Evolutionary conservation across 169 alveolate species (phyloP), one percentile per base, ranked within the genome.

Genomic region (Besnoitia besnoiti): DNA sequence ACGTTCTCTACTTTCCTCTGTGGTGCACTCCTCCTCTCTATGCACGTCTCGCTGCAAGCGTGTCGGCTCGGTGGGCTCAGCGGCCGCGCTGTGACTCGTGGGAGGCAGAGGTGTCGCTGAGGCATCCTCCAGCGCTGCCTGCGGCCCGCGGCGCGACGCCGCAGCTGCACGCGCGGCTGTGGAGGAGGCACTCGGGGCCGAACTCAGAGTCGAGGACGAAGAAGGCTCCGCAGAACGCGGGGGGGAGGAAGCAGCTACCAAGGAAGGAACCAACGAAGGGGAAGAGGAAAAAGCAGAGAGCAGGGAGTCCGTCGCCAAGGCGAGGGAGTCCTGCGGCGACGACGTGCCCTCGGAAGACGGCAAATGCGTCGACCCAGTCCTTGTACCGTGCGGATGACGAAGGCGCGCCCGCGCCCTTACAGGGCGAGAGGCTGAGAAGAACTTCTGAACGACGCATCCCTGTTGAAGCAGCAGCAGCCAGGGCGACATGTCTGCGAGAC

Each of bases 361-460:
- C n/a, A n/a, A n/a, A n/a, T n/a, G n/a, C n/a, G n/a, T n/a, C 7
- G 59, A 49, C 59, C 24, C 59, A 7, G 16, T 49, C 59, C 16
- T 7, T 49, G 7, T 7, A 10, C 16, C 59, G 16, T 16, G 59
- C 16, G 24, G 59, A 49, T 49, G 59, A 10, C 59, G 59, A 49
- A 16, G 59, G 24, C 59, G 59, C 59, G 59, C 16, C 59, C 67
- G 67, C 67, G 33, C 33, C 24, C 67, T 55, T n/a, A 3, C 5
- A 55, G 33, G 67, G 3, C 67, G 82, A 35, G 44, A 42, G 27
- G 46, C 82, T 8, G 82, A 73, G 24, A 73, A 73, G 82, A 73
- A 73, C 21, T 37, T n/a, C 82, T 73, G 82, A 7, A 73, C 82
- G 27, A 73, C 82, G 46, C 82, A 37, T 2, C 82, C 82, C 24